These are phyloP conservation scores for Exophiala sp. DNA, from an alignment of 2,329 filamentous ascomycete genomes.

Conservation along the genomic window DNA sequence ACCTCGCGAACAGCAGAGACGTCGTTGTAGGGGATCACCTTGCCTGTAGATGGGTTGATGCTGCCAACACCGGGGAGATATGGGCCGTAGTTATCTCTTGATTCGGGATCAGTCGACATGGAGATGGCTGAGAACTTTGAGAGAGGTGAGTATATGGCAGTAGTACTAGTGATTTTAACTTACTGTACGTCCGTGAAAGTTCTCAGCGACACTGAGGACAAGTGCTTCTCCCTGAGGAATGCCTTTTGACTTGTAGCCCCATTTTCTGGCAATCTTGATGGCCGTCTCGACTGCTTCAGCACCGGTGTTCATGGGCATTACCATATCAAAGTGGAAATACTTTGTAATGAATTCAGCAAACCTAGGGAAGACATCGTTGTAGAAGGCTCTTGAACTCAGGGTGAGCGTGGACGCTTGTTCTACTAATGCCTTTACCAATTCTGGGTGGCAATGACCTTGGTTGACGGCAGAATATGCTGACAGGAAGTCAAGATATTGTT, in stretches of 20 bases:
- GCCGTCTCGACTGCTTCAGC: constrained; percentile 95
- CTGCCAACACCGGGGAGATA: constrained; percentile 88
- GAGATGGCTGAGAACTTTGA: constrained; percentile 85
- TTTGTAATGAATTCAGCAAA: constrained; percentile 90
- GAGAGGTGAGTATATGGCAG: constrained; percentile 20
- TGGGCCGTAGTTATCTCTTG: constrained; percentile 92
- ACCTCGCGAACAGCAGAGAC: constrained; percentile 74
- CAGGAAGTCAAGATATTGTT: constrained; percentile 94
- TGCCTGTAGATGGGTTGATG: constrained; percentile 68
- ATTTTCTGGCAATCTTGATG: constrained; percentile 94
- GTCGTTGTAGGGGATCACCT: constrained; percentile 81
- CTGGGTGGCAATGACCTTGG: constrained; percentile 96
- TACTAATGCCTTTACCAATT: constrained; percentile 82
- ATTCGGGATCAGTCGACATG: constrained; percentile 92
- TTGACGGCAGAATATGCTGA: constrained; percentile 98
- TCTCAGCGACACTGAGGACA: constrained; percentile 80
- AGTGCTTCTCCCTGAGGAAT: constrained; percentile 80
- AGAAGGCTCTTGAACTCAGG: constrained; percentile 89
- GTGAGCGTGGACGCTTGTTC: constrained; percentile 89
- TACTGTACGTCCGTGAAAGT: constrained; percentile 95
- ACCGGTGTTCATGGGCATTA: constrained; percentile 96
- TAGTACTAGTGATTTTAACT: constrained; percentile 32
- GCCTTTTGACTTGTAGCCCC: constrained; percentile 95
- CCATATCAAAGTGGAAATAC: constrained; percentile 95
- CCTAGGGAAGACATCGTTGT: constrained; percentile 96